phyloP scores from a whole-genome alignment of 169 alveolate genomes.

The Cryptosporidium baileyi region DNA sequence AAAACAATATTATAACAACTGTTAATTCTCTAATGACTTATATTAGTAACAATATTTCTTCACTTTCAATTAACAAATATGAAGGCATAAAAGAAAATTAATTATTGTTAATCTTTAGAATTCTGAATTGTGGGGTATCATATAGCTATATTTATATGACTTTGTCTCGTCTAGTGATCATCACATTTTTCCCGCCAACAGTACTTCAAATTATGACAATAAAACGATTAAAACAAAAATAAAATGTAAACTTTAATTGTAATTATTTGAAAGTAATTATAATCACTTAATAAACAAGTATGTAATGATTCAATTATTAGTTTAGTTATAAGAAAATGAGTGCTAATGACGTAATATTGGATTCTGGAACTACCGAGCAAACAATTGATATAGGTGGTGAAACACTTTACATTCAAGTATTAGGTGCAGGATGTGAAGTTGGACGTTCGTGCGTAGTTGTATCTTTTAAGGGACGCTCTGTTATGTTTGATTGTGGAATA shows the following conservation, averaged over 20 bases:
- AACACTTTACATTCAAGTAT: conserved; percentile 71
- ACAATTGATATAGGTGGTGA: conserved; percentile 43
- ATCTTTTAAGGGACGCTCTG: conserved; percentile 88
- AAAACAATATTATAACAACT: neutral
- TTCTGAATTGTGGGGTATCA: too few relatives aligned
- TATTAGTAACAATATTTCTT: neutral
- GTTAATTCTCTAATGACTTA: conserved; percentile 10
- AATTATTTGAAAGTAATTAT: too few relatives aligned
- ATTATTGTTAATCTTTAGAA: too few relatives aligned
- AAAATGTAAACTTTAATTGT: too few relatives aligned
- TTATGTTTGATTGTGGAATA: conserved; percentile 98
- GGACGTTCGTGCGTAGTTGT: conserved; percentile 95
- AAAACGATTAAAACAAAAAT: too few relatives aligned
- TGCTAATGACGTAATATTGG: conserved; percentile 28
- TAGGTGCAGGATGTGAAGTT: conserved; percentile 92
- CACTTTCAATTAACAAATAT: conserved; percentile 26
- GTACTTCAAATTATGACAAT: too few relatives aligned
- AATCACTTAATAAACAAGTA: too few relatives aligned
- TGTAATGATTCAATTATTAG: neutral
- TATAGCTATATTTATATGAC: too few relatives aligned
- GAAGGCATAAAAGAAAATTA: neutral
- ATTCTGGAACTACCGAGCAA: conserved; percentile 28
- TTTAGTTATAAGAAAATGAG: neutral
- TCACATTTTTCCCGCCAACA: too few relatives aligned
- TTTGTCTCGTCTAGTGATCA: too few relatives aligned